Conservation (phyloP, 176 grass and related monocot species). For the Thalia dealbata region DNA sequence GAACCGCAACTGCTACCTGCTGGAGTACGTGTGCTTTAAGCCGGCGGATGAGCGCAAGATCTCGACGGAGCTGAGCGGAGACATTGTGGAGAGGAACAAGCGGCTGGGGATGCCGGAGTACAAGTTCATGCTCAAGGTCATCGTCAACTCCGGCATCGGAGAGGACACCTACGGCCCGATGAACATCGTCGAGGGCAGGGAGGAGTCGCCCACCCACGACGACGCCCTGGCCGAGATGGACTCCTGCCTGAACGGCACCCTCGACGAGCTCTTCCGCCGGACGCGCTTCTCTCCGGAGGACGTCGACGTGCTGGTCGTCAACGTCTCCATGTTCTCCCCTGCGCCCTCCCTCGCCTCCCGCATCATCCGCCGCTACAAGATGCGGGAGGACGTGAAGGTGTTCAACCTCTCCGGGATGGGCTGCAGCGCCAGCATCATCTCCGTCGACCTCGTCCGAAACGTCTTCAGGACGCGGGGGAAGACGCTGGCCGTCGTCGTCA, state of each 20-base stretch:
- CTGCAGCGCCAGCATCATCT: conserved; percentile 78
- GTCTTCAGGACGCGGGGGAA: conserved; percentile 45
- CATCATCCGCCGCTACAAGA: conserved; percentile 38
- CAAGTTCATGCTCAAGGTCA: conserved; percentile 97
- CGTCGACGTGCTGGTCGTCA: conserved; percentile 69
- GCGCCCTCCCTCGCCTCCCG: conserved; percentile 62
- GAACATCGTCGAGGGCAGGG: conserved; percentile 66
- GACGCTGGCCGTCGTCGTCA: conserved; percentile 61
- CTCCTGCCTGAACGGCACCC: conserved; percentile 56
- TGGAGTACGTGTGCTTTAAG: conserved; percentile 92
- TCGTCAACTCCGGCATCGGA: conserved; percentile 87
- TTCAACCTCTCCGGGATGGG: conserved; percentile 95
- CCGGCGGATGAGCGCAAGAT: conserved; percentile 77
- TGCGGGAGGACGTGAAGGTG: conserved; percentile 58
- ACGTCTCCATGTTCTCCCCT: conserved; percentile 95
- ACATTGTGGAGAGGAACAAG: conserved; percentile 80
- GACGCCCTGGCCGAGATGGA: conserved; percentile 90
- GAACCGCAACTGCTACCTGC: conserved; percentile 55
- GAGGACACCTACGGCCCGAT: conserved; percentile 88
- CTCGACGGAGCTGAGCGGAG: conserved; percentile 68
- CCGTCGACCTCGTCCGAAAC: conserved; percentile 61
- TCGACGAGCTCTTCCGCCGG: conserved; percentile 65
- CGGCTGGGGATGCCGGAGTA: conserved; percentile 72
- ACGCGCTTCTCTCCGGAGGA: conserved; percentile 24
- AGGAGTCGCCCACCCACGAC: conserved; percentile 33